Percentiles rank a stretch among this genome's conserved stretches.
Evolutionary conservation across 345 rosid species (phyloP).

Genomic region (Tarenaya hassleriana): DNA sequence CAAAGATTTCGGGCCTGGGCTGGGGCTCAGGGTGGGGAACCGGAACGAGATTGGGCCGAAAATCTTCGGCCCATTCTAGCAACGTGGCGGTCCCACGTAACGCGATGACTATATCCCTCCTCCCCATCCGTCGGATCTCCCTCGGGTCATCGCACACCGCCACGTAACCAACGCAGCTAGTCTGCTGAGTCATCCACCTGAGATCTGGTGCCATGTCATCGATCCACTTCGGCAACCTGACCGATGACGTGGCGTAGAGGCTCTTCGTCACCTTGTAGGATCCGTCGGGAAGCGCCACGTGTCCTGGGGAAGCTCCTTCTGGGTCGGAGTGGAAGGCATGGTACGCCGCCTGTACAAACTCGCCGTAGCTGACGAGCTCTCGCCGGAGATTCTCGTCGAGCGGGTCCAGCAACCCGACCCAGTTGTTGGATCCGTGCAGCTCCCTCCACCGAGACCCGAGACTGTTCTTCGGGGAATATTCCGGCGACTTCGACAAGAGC

Average conservation of each 20-base stretch:
- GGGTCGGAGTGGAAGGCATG: slow-evolving; percentile 73
- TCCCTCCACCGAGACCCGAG: slow-evolving; percentile 77
- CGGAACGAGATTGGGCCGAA: slow-evolving; percentile 52
- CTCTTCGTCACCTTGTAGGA: slow-evolving; percentile 68
- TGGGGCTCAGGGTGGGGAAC: slow-evolving; percentile 27
- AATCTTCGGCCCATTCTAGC: slow-evolving; percentile 92
- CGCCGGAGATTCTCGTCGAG: slow-evolving; percentile 43
- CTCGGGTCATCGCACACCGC: slow-evolving; percentile 74
- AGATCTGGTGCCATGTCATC: slow-evolving; percentile 80
- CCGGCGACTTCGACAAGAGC: slow-evolving; percentile 55
- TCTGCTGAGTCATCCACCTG: slow-evolving; percentile 89
- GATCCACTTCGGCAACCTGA: slow-evolving; percentile 78
- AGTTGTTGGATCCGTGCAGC: slow-evolving; percentile 37
- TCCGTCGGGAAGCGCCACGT: slow-evolving; percentile 62
- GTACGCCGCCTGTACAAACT: slow-evolving; percentile 42
- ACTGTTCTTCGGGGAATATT: slow-evolving; percentile 76
- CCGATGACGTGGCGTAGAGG: slow-evolving; percentile 84
- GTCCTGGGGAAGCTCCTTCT: slow-evolving; percentile 43
- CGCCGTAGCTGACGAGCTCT: slow-evolving; percentile 42
- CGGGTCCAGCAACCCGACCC: slow-evolving; percentile 45
- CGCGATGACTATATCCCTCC: slow-evolving; percentile 87
- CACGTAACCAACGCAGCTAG: slow-evolving; percentile 92
- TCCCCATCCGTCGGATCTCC: slow-evolving; percentile 93
- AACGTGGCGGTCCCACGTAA: slow-evolving; percentile 93
- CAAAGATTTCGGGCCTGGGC: slow-evolving; percentile 18